Evolutionary conservation across 352 stramenopile species (phyloP), one percentile per base, ranked within the genome.

Genomic region (Globisporangium megalacanthum): DNA sequence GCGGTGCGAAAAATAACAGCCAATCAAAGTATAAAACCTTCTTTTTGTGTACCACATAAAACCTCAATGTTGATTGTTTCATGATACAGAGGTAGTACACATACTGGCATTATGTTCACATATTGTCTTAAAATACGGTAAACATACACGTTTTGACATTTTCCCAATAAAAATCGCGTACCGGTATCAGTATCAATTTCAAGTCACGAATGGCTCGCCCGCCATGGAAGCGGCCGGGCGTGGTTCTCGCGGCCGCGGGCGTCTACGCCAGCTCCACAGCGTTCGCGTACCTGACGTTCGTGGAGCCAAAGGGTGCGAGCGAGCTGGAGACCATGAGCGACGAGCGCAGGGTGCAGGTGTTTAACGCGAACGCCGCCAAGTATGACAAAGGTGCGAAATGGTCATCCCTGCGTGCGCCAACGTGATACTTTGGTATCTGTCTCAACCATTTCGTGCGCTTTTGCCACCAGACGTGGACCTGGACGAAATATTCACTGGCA

Each of bases 401-500:
- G 2, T 33, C 15, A 19, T 29, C 25, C 54, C 25, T 17, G 15
- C n/a, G 39, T 45, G 13, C 39, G 11, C 39, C 11, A 45, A 13
- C 11, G 3, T 39, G 35, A 8, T 39, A 39, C 35, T 39, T 39
- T 39, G 6, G 10, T 39, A 39, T 39, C 35, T 39, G 35, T 39
- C 35, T 39, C 25, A 29, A 29, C 25, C 25, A 4, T 29, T 29
- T 29, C 25, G 25, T 29, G 25, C 4, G 15, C 15, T 10, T 47
- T n/a, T 8, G 3, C 8, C 42, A 9, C 11, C 61, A 77, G 79
- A 92, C 17, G 81, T 97, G 51, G 68, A 79, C 49, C 74, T 72
- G 49, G 86, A 96, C 53, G 89, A 97, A 56, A 75, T 59, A 15
- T 66, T 96, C 36, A 89, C 75, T 49, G 86, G 86, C 42, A 80